Evolutionary conservation across 2,329 filamentous ascomycete species (phyloP).

Genomic region (Microsporum canis): DNA sequence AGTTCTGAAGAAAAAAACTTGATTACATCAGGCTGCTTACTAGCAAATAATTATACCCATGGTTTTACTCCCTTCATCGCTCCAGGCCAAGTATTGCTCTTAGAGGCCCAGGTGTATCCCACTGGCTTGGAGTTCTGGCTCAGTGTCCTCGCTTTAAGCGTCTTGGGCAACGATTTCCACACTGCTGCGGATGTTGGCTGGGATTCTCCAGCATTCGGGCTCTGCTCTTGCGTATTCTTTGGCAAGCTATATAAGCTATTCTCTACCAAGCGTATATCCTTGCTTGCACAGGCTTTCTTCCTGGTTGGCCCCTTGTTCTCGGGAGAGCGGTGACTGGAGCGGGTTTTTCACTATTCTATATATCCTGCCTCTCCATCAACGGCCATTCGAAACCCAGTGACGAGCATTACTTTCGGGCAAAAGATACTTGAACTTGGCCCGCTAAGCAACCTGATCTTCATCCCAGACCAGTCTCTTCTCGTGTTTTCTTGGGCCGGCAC

Average conservation of each 20-base stretch:
- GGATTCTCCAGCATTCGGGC: conserved; percentile 18
- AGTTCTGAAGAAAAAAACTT: too few species aligned
- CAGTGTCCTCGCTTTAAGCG: conserved; percentile 10
- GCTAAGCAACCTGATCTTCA: neutral
- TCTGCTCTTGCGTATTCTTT: conserved; percentile 18
- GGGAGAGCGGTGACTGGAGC: conserved; percentile 25
- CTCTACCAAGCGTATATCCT: conserved; percentile 20
- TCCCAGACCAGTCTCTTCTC: neutral
- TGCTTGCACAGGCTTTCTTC: conserved; percentile 17
- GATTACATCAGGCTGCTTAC: too few species aligned
- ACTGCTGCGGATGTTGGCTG: conserved; percentile 22
- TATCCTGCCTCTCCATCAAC: neutral
- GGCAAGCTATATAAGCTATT: conserved; percentile 25
- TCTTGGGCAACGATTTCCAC: conserved; percentile 22
- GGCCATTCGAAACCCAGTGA: neutral
- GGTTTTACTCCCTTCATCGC: too few species aligned
- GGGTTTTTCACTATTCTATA: conserved; percentile 13
- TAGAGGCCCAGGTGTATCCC: neutral
- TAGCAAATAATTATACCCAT: too few species aligned
- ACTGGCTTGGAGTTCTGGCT: conserved; percentile 5
- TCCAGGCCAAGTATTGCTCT: too few species aligned
- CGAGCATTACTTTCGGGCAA: neutral
- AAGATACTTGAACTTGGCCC: neutral
- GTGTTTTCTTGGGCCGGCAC: neutral
- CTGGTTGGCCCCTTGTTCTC: conserved; percentile 16